These are phyloP conservation scores for Letharia lupina DNA, from an alignment of 495 filamentous ascomycete genomes.

Conservation along the genomic window DNA sequence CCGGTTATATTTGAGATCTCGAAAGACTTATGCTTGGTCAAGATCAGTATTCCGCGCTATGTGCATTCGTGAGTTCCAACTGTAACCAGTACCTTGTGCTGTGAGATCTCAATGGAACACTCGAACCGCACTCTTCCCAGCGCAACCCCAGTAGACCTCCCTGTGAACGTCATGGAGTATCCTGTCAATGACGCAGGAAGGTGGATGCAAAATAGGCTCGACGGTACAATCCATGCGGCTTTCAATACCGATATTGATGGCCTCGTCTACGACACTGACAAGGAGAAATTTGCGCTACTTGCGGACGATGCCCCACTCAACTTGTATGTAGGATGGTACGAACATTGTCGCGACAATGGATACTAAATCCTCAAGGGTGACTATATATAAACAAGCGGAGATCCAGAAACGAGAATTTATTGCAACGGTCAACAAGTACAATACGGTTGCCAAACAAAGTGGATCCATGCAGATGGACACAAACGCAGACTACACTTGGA, in stretches of 20 bases:
- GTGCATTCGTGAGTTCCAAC: background rate
- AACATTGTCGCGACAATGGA: background rate
- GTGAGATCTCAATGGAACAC: background rate
- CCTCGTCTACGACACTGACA: background rate
- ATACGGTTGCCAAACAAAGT: background rate
- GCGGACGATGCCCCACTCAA: background rate
- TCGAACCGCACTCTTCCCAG: background rate
- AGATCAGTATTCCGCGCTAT: background rate
- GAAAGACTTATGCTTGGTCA: background rate
- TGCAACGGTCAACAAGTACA: background rate
- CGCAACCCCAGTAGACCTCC: background rate
- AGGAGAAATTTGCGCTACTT: background rate
- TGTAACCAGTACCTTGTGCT: background rate
- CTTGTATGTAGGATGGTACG: background rate
- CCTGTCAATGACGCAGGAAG: background rate
- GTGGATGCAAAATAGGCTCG: slow-evolving; percentile 1
- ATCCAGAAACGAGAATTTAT: background rate
- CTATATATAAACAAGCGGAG: slow-evolving; percentile 1
- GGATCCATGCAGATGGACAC: background rate
- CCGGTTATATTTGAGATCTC: background rate
- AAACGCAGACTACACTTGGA: background rate
- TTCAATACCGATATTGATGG: slow-evolving; percentile 2
- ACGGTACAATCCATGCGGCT: background rate
- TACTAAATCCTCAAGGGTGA: background rate
- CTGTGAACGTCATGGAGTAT: background rate